phyloP scores from a whole-genome alignment of 495 filamentous ascomycete genomes.

The Daldinia caldariorum region DNA sequence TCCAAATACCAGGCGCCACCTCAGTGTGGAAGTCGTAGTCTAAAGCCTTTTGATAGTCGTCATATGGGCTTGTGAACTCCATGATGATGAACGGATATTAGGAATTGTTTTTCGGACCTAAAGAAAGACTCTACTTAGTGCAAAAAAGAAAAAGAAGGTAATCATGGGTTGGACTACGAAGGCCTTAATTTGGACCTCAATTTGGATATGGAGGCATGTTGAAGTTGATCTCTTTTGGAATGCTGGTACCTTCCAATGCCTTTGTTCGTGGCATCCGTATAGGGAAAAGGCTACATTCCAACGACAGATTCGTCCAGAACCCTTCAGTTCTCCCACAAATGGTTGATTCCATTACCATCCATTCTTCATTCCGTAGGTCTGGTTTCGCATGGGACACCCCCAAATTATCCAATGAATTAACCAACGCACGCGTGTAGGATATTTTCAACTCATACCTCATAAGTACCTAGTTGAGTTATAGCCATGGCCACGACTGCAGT shows the following conservation, averaged over 20 bases:
- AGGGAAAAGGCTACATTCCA: slow-evolving; percentile 37
- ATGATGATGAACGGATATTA: not conserved
- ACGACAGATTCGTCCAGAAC: slow-evolving; percentile 35
- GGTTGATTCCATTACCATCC: slow-evolving; percentile 12
- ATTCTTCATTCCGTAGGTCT: slow-evolving; percentile 11
- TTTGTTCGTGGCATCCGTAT: slow-evolving; percentile 38
- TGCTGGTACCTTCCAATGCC: slow-evolving; percentile 35
- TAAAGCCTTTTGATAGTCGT: slow-evolving; percentile 6
- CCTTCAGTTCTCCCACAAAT: slow-evolving; percentile 10
- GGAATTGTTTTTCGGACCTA: not conserved
- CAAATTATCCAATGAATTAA: not conserved
- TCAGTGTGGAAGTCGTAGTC: slow-evolving; percentile 41
- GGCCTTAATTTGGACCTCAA: slow-evolving; percentile 4
- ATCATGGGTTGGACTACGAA: slow-evolving; percentile 7
- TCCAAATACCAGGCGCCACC: slow-evolving; percentile 38
- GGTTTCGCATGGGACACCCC: not conserved
- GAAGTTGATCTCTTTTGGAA: slow-evolving; percentile 23
- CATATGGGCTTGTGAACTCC: slow-evolving; percentile 8
- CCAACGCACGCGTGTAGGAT: not conserved
- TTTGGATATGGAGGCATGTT: slow-evolving; percentile 10
- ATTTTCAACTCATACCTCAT: not conserved
- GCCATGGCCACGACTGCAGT: not conserved
- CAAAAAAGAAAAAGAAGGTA: slow-evolving; percentile 15
- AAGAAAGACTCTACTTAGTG: not conserved
- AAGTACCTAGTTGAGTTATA: too few species aligned